Evolutionary conservation across 2,329 filamentous ascomycete species (phyloP).

Genomic region (Neurospora sp.): DNA sequence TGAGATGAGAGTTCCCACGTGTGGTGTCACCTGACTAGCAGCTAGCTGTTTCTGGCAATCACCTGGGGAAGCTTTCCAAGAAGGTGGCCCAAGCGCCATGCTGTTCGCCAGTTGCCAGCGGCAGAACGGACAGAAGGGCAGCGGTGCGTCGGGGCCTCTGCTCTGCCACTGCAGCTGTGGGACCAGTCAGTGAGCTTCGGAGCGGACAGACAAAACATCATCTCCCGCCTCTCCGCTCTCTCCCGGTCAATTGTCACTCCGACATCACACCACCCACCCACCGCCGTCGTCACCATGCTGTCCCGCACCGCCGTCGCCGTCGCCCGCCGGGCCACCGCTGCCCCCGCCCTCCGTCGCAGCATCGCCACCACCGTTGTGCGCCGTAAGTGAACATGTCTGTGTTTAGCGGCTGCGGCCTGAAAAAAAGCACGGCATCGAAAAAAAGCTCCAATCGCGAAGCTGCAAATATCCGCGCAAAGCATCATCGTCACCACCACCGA

Average conservation of each 20-base stretch:
- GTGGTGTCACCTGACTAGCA: not conserved
- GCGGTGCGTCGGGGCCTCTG: not conserved
- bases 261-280: constrained; percentile 5
- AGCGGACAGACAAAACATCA: not conserved
- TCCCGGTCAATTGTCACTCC: not conserved
- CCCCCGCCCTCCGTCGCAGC: constrained; percentile 45
- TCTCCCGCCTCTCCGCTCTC: not conserved
- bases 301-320: constrained; percentile 52
- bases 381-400: constrained; percentile 36
- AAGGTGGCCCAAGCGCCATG: not conserved
- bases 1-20: not conserved
- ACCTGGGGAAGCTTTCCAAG: not conserved
- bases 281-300: constrained; percentile 38
- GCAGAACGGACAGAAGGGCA: not conserved
- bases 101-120: not conserved
- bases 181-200: not conserved
- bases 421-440: constrained; percentile 5
- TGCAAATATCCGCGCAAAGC: constrained; percentile 13
- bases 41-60: not conserved
- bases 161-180: not conserved
- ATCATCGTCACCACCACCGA: not conserved
- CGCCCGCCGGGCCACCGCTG: constrained; percentile 48
- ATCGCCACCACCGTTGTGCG: constrained; percentile 51
- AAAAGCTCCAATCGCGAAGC: constrained; percentile 4
- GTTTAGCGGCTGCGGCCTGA: not conserved